Evolutionary conservation across 208 protist genomes (phyloP).

Genomic region (Angomonas desouzai): DNA sequence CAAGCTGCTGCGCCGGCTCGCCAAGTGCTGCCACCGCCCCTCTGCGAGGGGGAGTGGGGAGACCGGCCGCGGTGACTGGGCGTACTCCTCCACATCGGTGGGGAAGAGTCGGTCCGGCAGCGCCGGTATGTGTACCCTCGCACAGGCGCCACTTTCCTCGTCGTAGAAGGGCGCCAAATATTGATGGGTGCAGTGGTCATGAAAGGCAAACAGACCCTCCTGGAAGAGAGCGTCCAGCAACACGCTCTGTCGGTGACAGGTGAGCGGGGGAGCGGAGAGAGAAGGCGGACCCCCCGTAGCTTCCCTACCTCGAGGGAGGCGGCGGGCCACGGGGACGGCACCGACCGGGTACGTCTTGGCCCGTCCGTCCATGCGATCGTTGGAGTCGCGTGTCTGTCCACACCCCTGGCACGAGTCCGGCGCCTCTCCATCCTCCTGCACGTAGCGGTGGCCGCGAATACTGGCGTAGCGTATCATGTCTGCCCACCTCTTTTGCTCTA

Average conservation of each 20-base stretch:
- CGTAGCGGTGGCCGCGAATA: not conserved
- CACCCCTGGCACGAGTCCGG: not conserved
- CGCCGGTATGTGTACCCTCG: not conserved
- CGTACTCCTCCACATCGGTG: not conserved
- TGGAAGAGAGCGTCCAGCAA: constrained; percentile 29
- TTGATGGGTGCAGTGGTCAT: constrained; percentile 3
- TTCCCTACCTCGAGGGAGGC: not conserved
- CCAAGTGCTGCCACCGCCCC: not conserved
- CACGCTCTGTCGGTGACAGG: constrained; percentile 34
- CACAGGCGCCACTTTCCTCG: not conserved
- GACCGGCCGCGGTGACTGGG: not conserved
- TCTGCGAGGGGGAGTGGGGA: not conserved
- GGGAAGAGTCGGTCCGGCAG: not conserved
- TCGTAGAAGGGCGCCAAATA: constrained; percentile 13
- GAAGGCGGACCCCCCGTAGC: constrained; percentile 10
- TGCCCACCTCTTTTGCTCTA: constrained; percentile 30
- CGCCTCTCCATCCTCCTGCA: not conserved
- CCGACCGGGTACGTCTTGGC: not conserved
- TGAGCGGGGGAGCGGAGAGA: not conserved
- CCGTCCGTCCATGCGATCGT: constrained; percentile 5
- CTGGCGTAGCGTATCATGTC: constrained; percentile 13
- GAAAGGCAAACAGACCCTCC: constrained; percentile 20
- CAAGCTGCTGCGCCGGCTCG: not conserved
- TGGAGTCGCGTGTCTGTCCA: not conserved
- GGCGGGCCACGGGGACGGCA: not conserved